Base-by-base conservation (phyloP, 2,329 filamentous ascomycete species). In the Pseudogymnoascus sp. region DNA sequence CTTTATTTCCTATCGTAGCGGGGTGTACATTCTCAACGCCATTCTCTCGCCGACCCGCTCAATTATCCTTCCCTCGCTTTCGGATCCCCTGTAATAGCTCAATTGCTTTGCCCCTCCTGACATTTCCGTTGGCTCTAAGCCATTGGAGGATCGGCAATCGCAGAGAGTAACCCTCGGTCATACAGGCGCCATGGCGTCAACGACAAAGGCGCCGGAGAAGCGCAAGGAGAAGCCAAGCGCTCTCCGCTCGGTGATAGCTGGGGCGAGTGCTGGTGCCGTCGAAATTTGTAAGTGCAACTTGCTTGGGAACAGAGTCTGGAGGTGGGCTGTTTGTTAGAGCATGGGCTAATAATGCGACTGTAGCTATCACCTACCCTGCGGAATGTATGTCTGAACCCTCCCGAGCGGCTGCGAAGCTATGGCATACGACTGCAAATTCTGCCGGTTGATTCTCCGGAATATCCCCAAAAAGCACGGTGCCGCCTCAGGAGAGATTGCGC, bases 321-420 rank as follows among this genome's bases (percentile, higher is more conserved):
- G 62, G n/a, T 47, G 34, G 40, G n/a, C 61, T 16, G 12, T 16
- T 47, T 64, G 23, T 67, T 81, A 80, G 59, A 60, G 23, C 54
- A 39, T 63, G 16, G 31, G 21, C 62, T 63, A 39, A 60, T 36
- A 45, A 31, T 47, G 21, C 37, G 47, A 14, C 29, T 39, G 26
- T 64, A 87, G 85, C 92, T 66, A 96, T 96, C 71, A 96, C 93
- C 67, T 97, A 96, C 76, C 93, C 93, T 64, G 92, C 92, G 72
- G 93, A 97, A 77, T 96, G 89, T 92, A 85, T 70, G 83, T 77
- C 12, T 18, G 51, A 34, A 57, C 51, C 51, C 51, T 7, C 18
- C n/a, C 29, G 51, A 57, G 51, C n/a, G n/a, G 16, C 51, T 18
- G 51, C 51, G 16, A 54, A 54, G 7, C 14, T 54, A 54, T 54